Percentiles rank a stretch among this genome's conserved stretches.
phyloP scores from a whole-genome alignment of 2,329 filamentous ascomycete species.

The Dryadomyces quercus-mongolicae region DNA sequence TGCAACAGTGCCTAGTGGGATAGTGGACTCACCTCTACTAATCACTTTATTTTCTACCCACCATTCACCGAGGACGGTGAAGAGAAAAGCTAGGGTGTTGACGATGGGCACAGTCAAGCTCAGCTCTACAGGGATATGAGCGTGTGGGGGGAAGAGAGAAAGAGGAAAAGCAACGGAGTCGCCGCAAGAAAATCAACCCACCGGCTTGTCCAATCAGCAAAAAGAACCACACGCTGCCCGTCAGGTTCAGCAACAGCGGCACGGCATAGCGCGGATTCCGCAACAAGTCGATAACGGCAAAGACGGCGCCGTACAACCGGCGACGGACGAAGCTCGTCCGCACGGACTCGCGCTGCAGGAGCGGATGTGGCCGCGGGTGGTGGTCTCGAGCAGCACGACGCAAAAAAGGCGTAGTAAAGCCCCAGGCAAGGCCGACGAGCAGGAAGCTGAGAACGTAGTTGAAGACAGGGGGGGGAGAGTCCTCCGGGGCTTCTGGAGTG shows the following conservation, averaged over 20 bases:
- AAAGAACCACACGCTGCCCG: slow-evolving; percentile 95
- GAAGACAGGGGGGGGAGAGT: slow-evolving; percentile 31
- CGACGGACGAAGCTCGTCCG: slow-evolving; percentile 47
- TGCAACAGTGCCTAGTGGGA: no score
- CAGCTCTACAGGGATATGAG: slow-evolving; percentile 45
- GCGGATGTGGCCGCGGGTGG: slow-evolving; percentile 46
- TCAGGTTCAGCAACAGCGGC: slow-evolving; percentile 76
- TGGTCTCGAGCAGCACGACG: slow-evolving; percentile 70
- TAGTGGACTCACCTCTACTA: slow-evolving; percentile 45
- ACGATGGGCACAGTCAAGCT: slow-evolving; percentile 91
- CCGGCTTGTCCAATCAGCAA: slow-evolving; percentile 84
- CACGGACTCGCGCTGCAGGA: slow-evolving; percentile 38
- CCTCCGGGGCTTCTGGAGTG: not conserved
- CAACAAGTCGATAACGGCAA: slow-evolving; percentile 66
- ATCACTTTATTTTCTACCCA: slow-evolving; percentile 89
- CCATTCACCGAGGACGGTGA: slow-evolving; percentile 91
- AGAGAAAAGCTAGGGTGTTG: slow-evolving; percentile 90
- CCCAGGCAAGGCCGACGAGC: slow-evolving; percentile 85
- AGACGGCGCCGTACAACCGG: slow-evolving; percentile 53
- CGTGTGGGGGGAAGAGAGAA: slow-evolving; percentile 1
- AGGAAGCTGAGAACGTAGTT: slow-evolving; percentile 85
- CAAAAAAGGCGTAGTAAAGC: slow-evolving; percentile 87
- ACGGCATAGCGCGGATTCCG: slow-evolving; percentile 73
- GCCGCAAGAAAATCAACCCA: slow-evolving; percentile 30
- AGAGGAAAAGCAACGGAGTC: not conserved